Base-by-base conservation (phyloP, 768 basidiomycete species). In the Tephrocybe rancida region DNA sequence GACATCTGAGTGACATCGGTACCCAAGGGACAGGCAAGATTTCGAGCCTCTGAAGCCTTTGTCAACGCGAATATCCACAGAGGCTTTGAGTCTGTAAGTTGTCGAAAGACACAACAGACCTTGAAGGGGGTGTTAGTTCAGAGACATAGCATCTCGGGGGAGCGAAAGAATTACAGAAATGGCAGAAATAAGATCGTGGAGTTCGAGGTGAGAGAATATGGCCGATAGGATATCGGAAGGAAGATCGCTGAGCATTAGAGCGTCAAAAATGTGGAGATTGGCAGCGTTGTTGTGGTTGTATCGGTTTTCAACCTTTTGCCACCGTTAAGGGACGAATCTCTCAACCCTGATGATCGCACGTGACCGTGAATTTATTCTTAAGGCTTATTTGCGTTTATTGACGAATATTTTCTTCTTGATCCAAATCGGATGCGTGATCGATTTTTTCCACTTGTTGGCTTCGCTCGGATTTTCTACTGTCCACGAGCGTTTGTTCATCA, bases 281-380 rank as follows among this genome's bases (percentile, higher is more conserved):
- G n/a, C n/a, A n/a, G n/a, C n/a, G n/a, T n/a, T n/a, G n/a, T n/a
- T n/a, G n/a, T n/a, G n/a, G n/a, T n/a, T n/a, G n/a, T n/a, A n/a
- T n/a, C n/a, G n/a, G n/a, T n/a, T n/a, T n/a, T n/a, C n/a, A n/a
- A n/a, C n/a, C n/a, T n/a, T n/a, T n/a, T n/a, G n/a, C n/a, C n/a
- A n/a, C n/a, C n/a, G n/a, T n/a, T n/a, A n/a, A n/a, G n/a, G n/a
- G n/a, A n/a, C n/a, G n/a, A n/a, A n/a, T n/a, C n/a, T n/a, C n/a
- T n/a, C n/a, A n/a, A n/a, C 77, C 64, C 85, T 82, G 53, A 73
- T 53, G 60, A 41, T 3, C 4, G 13, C 52, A 53, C 52, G 52
- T 53, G 52, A 53, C 35, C 35, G 34, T 18, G 7, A 21, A 48
- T 37, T 32, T 21, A 29, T 49, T 48, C 45, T 27, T 42, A 57